Percentiles rank a stretch among this genome's conserved stretches.
These are phyloP conservation scores for Pseudohyphozyma bogoriensis DNA, from an alignment of 768 basidiomycete genomes.

Conservation along the genomic window DNA sequence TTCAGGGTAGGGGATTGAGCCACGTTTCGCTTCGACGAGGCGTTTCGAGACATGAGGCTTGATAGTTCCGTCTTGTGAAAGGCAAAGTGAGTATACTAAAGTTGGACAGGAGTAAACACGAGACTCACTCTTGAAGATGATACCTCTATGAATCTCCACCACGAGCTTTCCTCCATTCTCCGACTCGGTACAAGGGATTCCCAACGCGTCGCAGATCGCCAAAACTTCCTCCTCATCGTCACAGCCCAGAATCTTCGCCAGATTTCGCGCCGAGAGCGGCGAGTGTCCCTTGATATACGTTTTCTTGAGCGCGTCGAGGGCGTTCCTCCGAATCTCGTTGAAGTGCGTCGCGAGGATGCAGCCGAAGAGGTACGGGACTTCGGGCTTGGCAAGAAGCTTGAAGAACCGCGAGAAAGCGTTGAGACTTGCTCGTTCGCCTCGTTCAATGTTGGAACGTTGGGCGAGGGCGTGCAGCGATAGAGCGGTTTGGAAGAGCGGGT, in stretches of 20 bases:
- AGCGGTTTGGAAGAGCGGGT: slow-evolving; percentile 72
- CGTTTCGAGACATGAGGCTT: slow-evolving; percentile 31
- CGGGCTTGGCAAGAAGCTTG: slow-evolving; percentile 56
- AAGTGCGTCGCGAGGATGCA: slow-evolving; percentile 83
- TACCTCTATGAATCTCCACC: slow-evolving; percentile 26
- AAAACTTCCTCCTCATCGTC: slow-evolving; percentile 36
- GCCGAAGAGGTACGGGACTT: slow-evolving; percentile 78
- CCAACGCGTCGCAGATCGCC: slow-evolving; percentile 34
- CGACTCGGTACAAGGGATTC: slow-evolving; percentile 27
- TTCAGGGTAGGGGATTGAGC: slow-evolving; percentile 29
- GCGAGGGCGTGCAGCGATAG: slow-evolving; percentile 70
- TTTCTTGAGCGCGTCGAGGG: slow-evolving; percentile 57
- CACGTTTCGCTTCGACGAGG: slow-evolving; percentile 36
- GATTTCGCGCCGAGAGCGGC: slow-evolving; percentile 33
- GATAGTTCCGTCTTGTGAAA: slow-evolving; percentile 33
- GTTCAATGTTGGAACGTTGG: slow-evolving; percentile 53
- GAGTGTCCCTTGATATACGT: slow-evolving; percentile 40
- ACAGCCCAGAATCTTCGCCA: slow-evolving; percentile 39
- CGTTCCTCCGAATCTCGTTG: slow-evolving; percentile 44
- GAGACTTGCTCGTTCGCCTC: slow-evolving; percentile 37
- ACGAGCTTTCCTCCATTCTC: slow-evolving; percentile 12
- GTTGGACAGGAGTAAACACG: too few species aligned
- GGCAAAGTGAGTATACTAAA: background rate
- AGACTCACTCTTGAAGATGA: slow-evolving; percentile 23
- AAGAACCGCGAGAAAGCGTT: slow-evolving; percentile 52